Conservation (phyloP, 495 filamentous ascomycete species). For the Tirmania nivea region DNA sequence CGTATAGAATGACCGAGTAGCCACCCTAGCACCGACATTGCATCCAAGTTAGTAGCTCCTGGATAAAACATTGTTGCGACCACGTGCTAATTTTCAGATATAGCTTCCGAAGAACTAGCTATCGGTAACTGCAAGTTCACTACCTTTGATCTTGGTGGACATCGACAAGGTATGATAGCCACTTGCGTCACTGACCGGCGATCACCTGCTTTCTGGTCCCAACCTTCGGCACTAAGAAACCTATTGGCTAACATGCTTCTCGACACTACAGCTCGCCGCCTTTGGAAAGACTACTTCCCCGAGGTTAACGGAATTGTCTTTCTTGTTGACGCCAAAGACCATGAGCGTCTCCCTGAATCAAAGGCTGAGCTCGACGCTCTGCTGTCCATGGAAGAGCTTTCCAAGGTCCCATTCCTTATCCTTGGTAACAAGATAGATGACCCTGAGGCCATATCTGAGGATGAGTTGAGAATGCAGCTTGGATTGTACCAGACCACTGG, state of each 20-base stretch:
- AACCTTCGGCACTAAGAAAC: not conserved
- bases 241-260: not conserved
- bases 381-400: constrained; percentile 75
- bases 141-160: constrained; percentile 90
- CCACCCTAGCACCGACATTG: constrained; percentile 72
- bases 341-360: constrained; percentile 76
- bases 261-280: constrained; percentile 47
- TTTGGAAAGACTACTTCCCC: constrained; percentile 98
- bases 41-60: constrained; percentile 49
- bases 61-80: not conserved
- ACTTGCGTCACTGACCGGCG: constrained; percentile 5
- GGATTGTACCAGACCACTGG: constrained; percentile 93
- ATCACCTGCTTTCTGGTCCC: constrained; percentile 1
- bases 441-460: constrained; percentile 81
- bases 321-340: constrained; percentile 91
- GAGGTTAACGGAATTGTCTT: constrained; percentile 96
- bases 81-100: constrained; percentile 12
- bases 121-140: constrained; percentile 95
- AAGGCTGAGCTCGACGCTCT: constrained; percentile 93
- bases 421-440: constrained; percentile 99
- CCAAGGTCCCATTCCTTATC: constrained; percentile 84
- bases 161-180: constrained; percentile 57
- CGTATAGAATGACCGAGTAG: constrained; percentile 70
- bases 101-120: constrained; percentile 84
- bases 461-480: constrained; percentile 72